Percentiles rank a stretch among this genome's conserved stretches.
Conservation (phyloP, 2,329 filamentous ascomycete genomes). For the Talaromyces sp. region DNA sequence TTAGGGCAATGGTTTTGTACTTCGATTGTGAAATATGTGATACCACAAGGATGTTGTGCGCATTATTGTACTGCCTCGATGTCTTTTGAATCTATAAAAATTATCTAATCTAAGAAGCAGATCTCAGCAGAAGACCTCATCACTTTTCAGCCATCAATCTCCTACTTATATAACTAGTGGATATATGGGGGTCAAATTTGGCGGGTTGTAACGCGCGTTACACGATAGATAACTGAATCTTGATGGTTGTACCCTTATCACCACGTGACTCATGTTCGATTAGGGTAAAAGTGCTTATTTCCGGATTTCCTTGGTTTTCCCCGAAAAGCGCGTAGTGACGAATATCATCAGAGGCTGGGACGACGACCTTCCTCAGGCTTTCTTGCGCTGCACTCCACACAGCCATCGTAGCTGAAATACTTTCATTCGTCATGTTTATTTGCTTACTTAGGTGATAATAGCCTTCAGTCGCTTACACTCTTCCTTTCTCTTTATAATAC, state of each 20-base stretch:
- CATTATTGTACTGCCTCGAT: neutral
- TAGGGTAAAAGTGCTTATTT: neutral
- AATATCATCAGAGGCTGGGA: neutral
- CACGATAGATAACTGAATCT: too few species aligned
- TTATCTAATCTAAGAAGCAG: neutral
- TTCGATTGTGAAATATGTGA: neutral
- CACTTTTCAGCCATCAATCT: neutral
- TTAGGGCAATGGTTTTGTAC: neutral
- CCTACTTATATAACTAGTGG: neutral
- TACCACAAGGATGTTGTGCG: neutral
- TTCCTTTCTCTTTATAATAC: neutral
- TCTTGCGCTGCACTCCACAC: neutral
- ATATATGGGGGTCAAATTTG: too few species aligned
- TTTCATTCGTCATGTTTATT: neutral
- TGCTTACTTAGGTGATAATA: neutral
- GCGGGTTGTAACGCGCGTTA: too few species aligned
- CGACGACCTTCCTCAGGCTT: neutral
- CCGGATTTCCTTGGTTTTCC: constrained; percentile 11
- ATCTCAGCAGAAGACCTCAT: too few species aligned
- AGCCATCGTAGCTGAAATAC: neutral
- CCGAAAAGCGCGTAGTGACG: neutral
- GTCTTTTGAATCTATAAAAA: neutral
- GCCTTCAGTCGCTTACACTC: neutral
- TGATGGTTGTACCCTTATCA: neutral
- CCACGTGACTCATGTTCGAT: constrained; percentile 6